These are phyloP conservation scores for Rhodotorula mucilaginosa DNA, from an alignment of 1,284 basidiomycete species.

Conservation along the genomic window DNA sequence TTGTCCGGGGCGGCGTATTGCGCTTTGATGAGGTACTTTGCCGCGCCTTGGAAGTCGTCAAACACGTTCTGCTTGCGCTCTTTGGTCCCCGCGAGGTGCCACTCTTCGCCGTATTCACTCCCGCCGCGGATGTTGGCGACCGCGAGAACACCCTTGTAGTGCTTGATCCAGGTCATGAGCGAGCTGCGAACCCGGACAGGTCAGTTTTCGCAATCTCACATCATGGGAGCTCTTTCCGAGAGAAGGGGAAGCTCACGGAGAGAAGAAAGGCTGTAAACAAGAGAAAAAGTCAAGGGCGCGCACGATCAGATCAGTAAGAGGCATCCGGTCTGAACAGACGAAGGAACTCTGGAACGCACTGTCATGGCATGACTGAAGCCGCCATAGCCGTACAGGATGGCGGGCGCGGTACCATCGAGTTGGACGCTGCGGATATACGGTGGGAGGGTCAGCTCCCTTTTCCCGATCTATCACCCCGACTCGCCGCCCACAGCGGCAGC, in stretches of 20 bases:
- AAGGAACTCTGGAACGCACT: background rate
- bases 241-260: background rate
- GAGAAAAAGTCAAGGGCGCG: no score
- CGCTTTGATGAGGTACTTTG: constrained; percentile 69
- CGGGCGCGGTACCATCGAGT: constrained; percentile 73
- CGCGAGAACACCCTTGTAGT: constrained; percentile 71
- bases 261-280: constrained; percentile 28
- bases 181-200: constrained; percentile 41
- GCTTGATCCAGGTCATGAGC: constrained; percentile 71
- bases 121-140: constrained; percentile 63
- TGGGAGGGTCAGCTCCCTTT: constrained; percentile 40
- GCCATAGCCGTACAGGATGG: constrained; percentile 78
- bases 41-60: constrained; percentile 56
- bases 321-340: background rate
- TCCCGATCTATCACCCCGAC: constrained; percentile 61
- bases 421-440: constrained; percentile 37
- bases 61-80: constrained; percentile 63
- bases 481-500: constrained; percentile 44
- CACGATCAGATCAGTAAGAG: background rate
- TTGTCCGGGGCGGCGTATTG: constrained; percentile 69
- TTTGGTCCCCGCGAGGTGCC: constrained; percentile 69
- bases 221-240: background rate
- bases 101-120: constrained; percentile 67
- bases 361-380: constrained; percentile 68
- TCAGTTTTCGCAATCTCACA: background rate